Base-by-base conservation (phyloP, 2,329 filamentous ascomycete species). In the Xylaria sp. region DNA sequence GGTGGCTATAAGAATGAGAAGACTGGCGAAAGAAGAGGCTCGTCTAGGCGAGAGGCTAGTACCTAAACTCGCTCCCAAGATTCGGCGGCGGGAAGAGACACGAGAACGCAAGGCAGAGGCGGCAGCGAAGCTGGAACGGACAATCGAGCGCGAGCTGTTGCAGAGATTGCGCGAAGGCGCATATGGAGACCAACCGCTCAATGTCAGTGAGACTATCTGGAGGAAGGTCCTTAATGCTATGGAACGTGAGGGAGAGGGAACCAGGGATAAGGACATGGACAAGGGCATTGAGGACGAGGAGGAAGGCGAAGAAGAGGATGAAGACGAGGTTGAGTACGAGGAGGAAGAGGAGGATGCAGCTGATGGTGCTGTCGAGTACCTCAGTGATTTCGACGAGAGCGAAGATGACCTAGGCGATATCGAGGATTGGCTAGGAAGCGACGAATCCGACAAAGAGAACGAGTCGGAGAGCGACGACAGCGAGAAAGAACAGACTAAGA, bases 181-280 rank as follows among this genome's bases (percentile, higher is more conserved):
- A 2, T 97, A 99, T 73, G 94, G 94, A 50, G 92, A 97, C 66
- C 86, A 91, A 70, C 94, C 94, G 39, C 80, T 99, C 62, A 99
- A 99, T 70, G 92, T 96, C 47, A 94, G 95, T 72, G 92, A 97
- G 72, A 82, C 84, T 13, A 91, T 99, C 57, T 99, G 94, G 94
- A 95, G 95, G 83, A 96, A 92, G 82, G 94, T 99, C 7, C 85
- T 99, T 64, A 86, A 87, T 57, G 91, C 91, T 2, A 81, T 99
- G 74, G 94, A 99, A 81, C 84, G 89, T 64, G 88, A 89, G 65
- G 92, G 93, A 54, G 87, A 95, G 67, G 93, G 89, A 41, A 80
- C 84, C 60, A 81, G 91, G 50, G 93, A 97, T 71, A 85, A 92
- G 75, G 93, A 97, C 71, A 74, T 94, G 71, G 93, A 97, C 71